Conservation (phyloP, 441 rosid genomes). For the Pelargonium myrrhifolium region DNA sequence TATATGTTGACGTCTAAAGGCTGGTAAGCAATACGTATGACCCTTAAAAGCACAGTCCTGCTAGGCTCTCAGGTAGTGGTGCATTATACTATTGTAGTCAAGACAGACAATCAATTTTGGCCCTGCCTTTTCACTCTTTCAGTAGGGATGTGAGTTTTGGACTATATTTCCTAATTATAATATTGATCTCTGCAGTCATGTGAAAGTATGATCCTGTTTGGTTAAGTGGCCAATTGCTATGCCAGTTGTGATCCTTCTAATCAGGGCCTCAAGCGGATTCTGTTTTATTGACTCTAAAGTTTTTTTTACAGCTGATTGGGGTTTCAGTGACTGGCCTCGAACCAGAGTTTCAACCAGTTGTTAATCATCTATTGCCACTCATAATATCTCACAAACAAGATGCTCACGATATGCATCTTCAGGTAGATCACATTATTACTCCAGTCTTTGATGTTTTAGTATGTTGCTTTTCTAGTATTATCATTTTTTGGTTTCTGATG, state of each 20-base stretch:
- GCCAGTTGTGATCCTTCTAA: not conserved
- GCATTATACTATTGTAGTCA: not conserved
- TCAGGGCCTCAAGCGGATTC: not conserved
- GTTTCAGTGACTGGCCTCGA: conserved; percentile 66
- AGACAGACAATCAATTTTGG: not conserved
- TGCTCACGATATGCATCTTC: conserved; percentile 69
- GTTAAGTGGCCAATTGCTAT: not conserved
- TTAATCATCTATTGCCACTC: conserved; percentile 65
- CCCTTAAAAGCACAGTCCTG: not conserved
- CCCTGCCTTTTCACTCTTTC: not conserved
- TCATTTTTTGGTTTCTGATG: conserved; percentile 30
- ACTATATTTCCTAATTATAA: not conserved
- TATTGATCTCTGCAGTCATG: not conserved
- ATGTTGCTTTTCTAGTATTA: conserved; percentile 16
- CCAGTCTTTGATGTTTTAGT: conserved; percentile 10
- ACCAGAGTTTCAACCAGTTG: conserved; percentile 86
- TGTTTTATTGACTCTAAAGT: conserved; percentile 15
- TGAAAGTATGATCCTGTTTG: not conserved
- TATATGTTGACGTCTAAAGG: too few relatives aligned
- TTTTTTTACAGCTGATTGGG: conserved; percentile 62
- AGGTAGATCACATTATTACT: conserved; percentile 37
- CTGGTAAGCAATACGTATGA: too few relatives aligned
- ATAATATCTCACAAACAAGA: conserved; percentile 69
- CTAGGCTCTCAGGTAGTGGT: not conserved
- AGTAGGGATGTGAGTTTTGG: not conserved